A percentile compares a stretch with the other conserved stretches of the same genome.
Conservation (phyloP, 1,284 basidiomycete genomes). For the Neonothopanus nambi region DNA sequence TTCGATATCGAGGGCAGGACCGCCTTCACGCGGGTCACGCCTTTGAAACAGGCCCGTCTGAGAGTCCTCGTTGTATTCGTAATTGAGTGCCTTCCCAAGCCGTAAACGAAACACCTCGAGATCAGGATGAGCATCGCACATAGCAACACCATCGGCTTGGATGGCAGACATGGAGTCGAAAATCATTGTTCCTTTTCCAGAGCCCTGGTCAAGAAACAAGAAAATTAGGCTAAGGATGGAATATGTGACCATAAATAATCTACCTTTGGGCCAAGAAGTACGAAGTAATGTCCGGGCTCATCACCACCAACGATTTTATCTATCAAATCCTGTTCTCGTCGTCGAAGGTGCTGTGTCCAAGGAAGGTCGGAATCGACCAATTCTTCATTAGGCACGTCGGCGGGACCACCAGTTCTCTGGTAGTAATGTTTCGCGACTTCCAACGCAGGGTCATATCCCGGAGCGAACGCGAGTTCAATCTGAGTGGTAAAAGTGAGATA, state of each 20-base stretch:
- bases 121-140: constrained; percentile 55
- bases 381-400: constrained; percentile 36
- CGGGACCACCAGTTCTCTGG: constrained; percentile 23
- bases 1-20: constrained; percentile 81
- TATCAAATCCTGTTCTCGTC: constrained; percentile 74
- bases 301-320: constrained; percentile 77
- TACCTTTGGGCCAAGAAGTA: constrained; percentile 78
- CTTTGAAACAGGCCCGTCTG: constrained; percentile 79
- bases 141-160: constrained; percentile 61
- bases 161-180: constrained; percentile 77
- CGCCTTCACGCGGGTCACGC: constrained; percentile 81
- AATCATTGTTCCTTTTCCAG: constrained; percentile 79
- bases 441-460: constrained; percentile 77
- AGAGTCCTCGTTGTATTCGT: constrained; percentile 80
- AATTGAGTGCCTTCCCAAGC: constrained; percentile 79
- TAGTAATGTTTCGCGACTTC: constrained; percentile 60
- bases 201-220: constrained; percentile 42
- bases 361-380: constrained; percentile 34
- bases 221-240: constrained; percentile 3
- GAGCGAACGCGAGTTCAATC: constrained; percentile 65
- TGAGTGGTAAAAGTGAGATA: constrained; percentile 25
- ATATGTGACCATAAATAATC: constrained; percentile 4
- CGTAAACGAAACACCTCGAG: constrained; percentile 77
- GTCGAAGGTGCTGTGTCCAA: constrained; percentile 62
- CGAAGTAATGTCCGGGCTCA: constrained; percentile 72